Conservation (phyloP, 2,329 filamentous ascomycete species). For the Fusarium heterosporum region DNA sequence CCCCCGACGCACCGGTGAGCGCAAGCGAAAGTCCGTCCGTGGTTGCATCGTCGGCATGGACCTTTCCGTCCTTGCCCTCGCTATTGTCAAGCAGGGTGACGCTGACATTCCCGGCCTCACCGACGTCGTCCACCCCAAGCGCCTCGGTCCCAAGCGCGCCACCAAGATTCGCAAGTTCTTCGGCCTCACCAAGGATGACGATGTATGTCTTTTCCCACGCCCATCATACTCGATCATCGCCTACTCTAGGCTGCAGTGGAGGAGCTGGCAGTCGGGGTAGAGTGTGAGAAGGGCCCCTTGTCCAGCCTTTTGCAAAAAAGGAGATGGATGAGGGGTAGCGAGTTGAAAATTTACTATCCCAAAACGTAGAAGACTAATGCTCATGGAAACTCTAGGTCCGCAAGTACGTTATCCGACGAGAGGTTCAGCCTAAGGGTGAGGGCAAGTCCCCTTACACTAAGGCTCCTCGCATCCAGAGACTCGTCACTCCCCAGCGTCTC, state of each 20-base stretch:
- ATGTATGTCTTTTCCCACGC: conserved; percentile 82
- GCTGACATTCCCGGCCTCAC: conserved; percentile 93
- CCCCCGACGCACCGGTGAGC: conserved; percentile 95
- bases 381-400: conserved; percentile 74
- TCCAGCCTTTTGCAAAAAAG: conserved; percentile 13
- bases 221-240: conserved; percentile 72
- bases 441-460: conserved; percentile 99
- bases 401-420: conserved; percentile 99
- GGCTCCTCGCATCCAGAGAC: conserved; percentile 99
- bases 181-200: conserved; percentile 99
- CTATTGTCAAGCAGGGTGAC: conserved; percentile 98
- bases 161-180: conserved; percentile 99
- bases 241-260: conserved; percentile 69
- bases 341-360: conserved; percentile 39
- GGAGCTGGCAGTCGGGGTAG: conserved; percentile 63
- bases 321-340: conserved; percentile 35
- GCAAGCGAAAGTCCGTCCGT: conserved; percentile 99
- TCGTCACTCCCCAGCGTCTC: conserved; percentile 98
- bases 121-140: conserved; percentile 98
- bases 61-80: conserved; percentile 92
- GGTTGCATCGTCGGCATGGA: conserved; percentile 99
- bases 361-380: conserved; percentile 53
- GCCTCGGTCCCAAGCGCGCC: conserved; percentile 98
- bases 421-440: conserved; percentile 96
- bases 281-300: conserved; percentile 65